Percentiles rank a stretch among this genome's conserved stretches.
Conservation (phyloP, 1,139 yeast genomes). For the Suhomyces bribrorum region DNA sequence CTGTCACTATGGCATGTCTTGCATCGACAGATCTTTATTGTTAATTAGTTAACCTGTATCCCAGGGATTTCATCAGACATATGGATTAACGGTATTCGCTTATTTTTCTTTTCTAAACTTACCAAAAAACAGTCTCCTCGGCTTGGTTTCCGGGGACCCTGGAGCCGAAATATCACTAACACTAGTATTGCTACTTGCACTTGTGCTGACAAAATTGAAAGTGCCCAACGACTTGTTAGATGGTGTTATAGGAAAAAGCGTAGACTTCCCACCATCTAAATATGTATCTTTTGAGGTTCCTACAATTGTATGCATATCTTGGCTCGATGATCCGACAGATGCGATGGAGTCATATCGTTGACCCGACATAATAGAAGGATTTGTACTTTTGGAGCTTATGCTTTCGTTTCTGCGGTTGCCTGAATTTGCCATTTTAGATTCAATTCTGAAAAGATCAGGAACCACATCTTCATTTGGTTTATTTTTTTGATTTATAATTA, state of each 20-base stretch:
- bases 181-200: constrained; percentile 2
- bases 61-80: no score
- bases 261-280: constrained; percentile 2
- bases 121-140: constrained; percentile 18
- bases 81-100: not conserved
- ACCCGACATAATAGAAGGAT: constrained; percentile 16
- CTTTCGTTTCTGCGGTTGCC: constrained; percentile 7
- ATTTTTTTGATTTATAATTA: constrained; percentile 10
- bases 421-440: constrained; percentile 3
- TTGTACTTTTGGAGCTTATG: constrained; percentile 14
- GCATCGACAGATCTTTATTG: no score
- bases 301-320: constrained; percentile 1
- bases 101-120: constrained; percentile 13
- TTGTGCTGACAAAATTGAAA: not conserved
- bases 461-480: constrained; percentile 3
- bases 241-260: not conserved
- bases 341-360: constrained; percentile 15
- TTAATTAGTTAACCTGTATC: no score
- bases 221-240: not conserved
- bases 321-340: constrained; percentile 8
- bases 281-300: constrained; percentile 2
- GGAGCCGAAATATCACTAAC: constrained; percentile 1
- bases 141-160: constrained; percentile 3
- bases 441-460: constrained; percentile 6
- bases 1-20: no score